A percentile compares a stretch with the other conserved stretches of the same genome.
Evolutionary conservation across 176 grass and related monocot species (phyloP).

Genomic region (Oryza glumipatula): DNA sequence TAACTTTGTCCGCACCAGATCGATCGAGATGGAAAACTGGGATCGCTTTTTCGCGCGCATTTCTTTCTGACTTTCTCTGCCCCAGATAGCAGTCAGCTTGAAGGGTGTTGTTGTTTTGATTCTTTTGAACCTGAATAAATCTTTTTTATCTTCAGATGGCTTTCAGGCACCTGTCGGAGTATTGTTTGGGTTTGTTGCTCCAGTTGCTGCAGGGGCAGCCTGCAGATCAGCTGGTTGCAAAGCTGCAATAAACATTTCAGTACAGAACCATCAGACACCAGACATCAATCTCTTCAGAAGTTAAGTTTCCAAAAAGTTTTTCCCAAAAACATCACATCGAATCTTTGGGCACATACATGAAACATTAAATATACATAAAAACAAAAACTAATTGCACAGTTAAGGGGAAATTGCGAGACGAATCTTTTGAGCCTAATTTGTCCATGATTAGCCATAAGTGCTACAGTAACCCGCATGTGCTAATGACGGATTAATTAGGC

Average conservation of each 20-base stretch:
- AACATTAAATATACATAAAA: too few relatives aligned
- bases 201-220: constrained; percentile 20
- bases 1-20: constrained; percentile 55
- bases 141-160: background rate
- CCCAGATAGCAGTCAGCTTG: constrained; percentile 23
- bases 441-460: too few relatives aligned
- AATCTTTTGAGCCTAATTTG: too few relatives aligned
- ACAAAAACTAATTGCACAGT: too few relatives aligned
- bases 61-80: background rate
- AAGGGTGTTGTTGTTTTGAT: constrained; percentile 18
- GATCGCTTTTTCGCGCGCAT: background rate
- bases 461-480: too few relatives aligned
- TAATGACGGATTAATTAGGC: too few relatives aligned
- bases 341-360: too few relatives aligned
- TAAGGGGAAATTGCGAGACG: too few relatives aligned
- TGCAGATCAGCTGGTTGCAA: constrained; percentile 26
- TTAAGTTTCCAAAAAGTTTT: background rate
- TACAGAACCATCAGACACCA: background rate
- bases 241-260: constrained; percentile 33
- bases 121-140: constrained; percentile 13
- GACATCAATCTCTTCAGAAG: background rate
- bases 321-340: too few relatives aligned
- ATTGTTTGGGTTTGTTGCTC: background rate
- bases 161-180: constrained; percentile 34
- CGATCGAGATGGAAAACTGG: constrained; percentile 32